Base-by-base conservation (phyloP, 106 monocot species). In the Acanthochlamys bracteata region DNA sequence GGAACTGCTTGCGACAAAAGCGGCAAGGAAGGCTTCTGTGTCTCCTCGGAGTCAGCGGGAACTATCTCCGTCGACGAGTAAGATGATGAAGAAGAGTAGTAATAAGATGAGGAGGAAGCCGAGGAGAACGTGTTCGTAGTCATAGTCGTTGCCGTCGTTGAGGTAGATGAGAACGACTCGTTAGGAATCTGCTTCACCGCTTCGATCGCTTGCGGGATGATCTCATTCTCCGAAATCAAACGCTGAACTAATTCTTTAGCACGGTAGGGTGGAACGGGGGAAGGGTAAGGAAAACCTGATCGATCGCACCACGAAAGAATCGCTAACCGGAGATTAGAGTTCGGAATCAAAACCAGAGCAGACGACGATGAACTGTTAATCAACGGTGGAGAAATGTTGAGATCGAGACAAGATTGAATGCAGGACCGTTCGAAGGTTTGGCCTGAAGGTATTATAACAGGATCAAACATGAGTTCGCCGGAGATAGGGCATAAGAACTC, bases 401-500 rank as follows among this genome's bases (percentile, higher is more conserved):
- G 72, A 26, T 82, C 77, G 21, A 42, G 4, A 73, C 86, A 83
- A 54, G 86, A 89, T 42, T 83, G 86, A 66, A 89, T 71, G 70
- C 79, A 86, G 53, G 72, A 56, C 15, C 93, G 86, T 68, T 93
- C 93, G 73, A 83, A 89, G 75, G 89, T 81, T 47, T 81, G 75
- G 14, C 93, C 89, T 39, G 86, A 66, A 41, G 89, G 74, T 43
- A 89, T 40, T 66, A 89, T 84, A 64, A 93, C 93, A 53, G 93
- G 93, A 59, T 93, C 93, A 0, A 80, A 75, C 93, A 93, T 93
- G 42, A 93, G 66, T 19, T 71, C 46, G 71, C 81, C 71, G 39
- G 93, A 83, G 72, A 93, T 79, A 33, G 89, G 79, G 83, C 93
- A 93, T 42, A 86, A 19, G 62, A 93, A 89, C 73, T 89, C 86